phyloP scores from a whole-genome alignment of 192 early-diverging fungal species.

The Coemansia sp. region DNA sequence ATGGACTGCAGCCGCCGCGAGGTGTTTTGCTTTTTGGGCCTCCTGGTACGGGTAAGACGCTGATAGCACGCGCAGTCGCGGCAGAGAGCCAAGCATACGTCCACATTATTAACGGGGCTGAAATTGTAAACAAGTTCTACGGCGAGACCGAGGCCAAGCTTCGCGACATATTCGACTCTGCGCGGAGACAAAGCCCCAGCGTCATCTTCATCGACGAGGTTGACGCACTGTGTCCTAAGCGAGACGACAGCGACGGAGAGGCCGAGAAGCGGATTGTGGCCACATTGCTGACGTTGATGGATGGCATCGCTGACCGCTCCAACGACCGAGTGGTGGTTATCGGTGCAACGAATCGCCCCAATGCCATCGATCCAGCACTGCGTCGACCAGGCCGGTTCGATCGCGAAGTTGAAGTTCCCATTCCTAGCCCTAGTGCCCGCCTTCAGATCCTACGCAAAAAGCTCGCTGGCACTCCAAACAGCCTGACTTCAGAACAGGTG shows the following conservation, averaged over 20 bases:
- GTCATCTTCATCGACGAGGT: constrained; percentile 96
- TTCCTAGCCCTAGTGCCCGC: constrained; percentile 74
- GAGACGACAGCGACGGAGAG: constrained; percentile 80
- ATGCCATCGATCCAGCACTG: constrained; percentile 85
- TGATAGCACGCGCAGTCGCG: constrained; percentile 89
- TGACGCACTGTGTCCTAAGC: constrained; percentile 87
- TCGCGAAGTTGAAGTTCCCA: constrained; percentile 93
- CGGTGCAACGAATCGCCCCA: constrained; percentile 92
- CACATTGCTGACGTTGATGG: constrained; percentile 93
- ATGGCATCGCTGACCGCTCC: constrained; percentile 60
- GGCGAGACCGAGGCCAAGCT: constrained; percentile 92
- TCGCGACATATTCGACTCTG: constrained; percentile 75
- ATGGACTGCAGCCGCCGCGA: constrained; percentile 86
- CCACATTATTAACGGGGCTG: constrained; percentile 90
- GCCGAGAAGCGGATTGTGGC: constrained; percentile 90
- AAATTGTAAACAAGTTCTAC: constrained; percentile 86
- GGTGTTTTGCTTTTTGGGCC: constrained; percentile 90
- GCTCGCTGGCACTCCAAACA: constrained; percentile 70
- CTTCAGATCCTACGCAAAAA: constrained; percentile 73
- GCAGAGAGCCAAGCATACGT: constrained; percentile 71
- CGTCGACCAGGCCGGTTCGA: constrained; percentile 95
- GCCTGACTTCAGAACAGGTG: constrained; percentile 63
- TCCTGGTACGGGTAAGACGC: constrained; percentile 96
- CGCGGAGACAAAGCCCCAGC: constrained; percentile 70
- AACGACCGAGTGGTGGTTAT: constrained; percentile 68